These are phyloP conservation scores for Amanita inopinata DNA, from an alignment of 768 basidiomycete species.

Conservation along the genomic window DNA sequence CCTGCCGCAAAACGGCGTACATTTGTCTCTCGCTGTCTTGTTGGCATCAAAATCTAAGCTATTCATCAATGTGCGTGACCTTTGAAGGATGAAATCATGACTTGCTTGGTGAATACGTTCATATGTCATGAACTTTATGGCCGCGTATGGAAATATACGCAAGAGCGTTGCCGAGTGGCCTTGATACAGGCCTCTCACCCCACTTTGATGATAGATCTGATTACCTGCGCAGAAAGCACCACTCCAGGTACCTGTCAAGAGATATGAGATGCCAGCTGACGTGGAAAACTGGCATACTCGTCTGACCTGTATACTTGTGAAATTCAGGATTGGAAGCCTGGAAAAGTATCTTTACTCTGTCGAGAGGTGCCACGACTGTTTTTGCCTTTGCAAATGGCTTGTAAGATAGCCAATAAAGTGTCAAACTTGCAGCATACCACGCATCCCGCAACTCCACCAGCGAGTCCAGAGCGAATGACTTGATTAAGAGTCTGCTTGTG, in stretches of 20 bases:
- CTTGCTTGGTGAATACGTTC: constrained; percentile 75
- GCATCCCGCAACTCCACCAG: constrained; percentile 91
- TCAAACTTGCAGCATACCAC: constrained; percentile 47
- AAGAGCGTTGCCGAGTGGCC: constrained; percentile 94
- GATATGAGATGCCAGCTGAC: background rate
- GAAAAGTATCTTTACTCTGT: constrained; percentile 97
- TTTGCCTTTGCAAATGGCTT: constrained; percentile 56
- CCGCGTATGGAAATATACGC: constrained; percentile 94
- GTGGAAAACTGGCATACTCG: background rate
- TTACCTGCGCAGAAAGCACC: constrained; percentile 73
- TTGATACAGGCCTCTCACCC: constrained; percentile 79
- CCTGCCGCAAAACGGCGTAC: constrained; percentile 77
- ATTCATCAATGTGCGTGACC: constrained; percentile 11
- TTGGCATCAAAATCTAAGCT: constrained; percentile 76
- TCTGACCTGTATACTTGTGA: constrained; percentile 80
- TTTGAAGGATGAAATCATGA: constrained; percentile 8
- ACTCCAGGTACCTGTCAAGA: constrained; percentile 65
- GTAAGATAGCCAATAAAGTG: constrained; percentile 7
- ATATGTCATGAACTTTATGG: constrained; percentile 95
- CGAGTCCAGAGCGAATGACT: constrained; percentile 75
- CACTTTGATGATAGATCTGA: constrained; percentile 59
- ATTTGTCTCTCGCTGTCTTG: constrained; percentile 68
- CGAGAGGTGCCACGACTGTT: constrained; percentile 90
- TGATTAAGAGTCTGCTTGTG: constrained; percentile 50
- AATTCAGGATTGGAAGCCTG: constrained; percentile 96